Base-by-base conservation (phyloP, 129 eudicot genomes). In the Gnaphalium uliginosum region DNA sequence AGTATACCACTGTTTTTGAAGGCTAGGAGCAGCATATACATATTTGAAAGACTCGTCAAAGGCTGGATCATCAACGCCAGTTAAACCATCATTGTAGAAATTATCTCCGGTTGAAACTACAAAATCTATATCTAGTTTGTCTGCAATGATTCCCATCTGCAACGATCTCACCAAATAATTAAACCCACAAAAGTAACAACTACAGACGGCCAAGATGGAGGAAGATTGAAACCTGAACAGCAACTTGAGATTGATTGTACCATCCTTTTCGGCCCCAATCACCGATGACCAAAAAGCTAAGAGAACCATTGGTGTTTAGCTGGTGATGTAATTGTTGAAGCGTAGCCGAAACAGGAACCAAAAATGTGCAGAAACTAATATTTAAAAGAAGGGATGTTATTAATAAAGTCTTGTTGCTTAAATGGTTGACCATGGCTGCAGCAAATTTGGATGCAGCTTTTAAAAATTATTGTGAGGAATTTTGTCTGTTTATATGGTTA, bases 41-140 rank as follows among this genome's bases (percentile, higher is more conserved):
- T 85, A 79, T 61, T 81, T 80, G 56, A 85, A 88, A 0, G 97
- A 88, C 68, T 79, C 83, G 10, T 77, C 54, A 73, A 87, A 89
- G 25, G 75, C 72, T 3, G 87, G 89, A 86, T 89, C 90, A 60
- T 88, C 35, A 9, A 83, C 78, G 0, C 82, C 74, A 4, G 78
- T 77, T 72, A 91, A 65, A 37, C 97, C 97, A 26, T 86, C 76
- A 17, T 87, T 75, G 53, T 87, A 86, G 76, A 89, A 89, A 71
- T 91, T 89, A 79, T 91, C 95, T 25, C 97, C 97, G 0, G 97
- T 85, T 2, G 97, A 91, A 60, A 91, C 81, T 54, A 91, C 86
- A 74, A 91, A 91, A 82, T 91, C 97, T 73, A 86, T 78, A 17
- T 82, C 85, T 54, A 86, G 56, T 51, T 72, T 84, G 71, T 87